Evolutionary conservation across 2,329 filamentous ascomycete genomes (phyloP).

Genomic region (Rachicladosporium sp.): DNA sequence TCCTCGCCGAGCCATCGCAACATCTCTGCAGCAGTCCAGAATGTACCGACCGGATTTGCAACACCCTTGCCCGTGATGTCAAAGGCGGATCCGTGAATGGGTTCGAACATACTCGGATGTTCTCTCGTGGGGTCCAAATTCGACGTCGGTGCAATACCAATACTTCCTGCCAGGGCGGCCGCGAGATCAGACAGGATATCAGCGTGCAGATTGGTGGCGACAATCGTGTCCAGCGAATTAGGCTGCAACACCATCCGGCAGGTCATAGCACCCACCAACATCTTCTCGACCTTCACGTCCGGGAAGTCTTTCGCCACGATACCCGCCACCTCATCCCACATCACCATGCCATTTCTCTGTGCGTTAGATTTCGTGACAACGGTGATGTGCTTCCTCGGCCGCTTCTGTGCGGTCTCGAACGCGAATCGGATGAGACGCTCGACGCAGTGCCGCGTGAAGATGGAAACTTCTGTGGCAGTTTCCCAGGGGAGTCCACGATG

Average conservation of each 20-base stretch:
- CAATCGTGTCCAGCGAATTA: slow-evolving; percentile 48
- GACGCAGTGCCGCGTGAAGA: slow-evolving; percentile 50
- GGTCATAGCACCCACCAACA: slow-evolving; percentile 57
- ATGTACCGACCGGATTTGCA: slow-evolving; percentile 46
- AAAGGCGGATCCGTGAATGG: slow-evolving; percentile 47
- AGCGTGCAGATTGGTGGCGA: slow-evolving; percentile 49
- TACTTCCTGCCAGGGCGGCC: slow-evolving; percentile 55
- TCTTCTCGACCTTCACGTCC: slow-evolving; percentile 50
- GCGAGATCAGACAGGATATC: slow-evolving; percentile 61
- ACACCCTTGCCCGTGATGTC: slow-evolving; percentile 46
- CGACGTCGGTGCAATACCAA: slow-evolving; percentile 58
- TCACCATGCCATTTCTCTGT: slow-evolving; percentile 53
- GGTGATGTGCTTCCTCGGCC: slow-evolving; percentile 46
- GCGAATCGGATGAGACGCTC: slow-evolving; percentile 50
- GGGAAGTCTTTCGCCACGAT: slow-evolving; percentile 45
- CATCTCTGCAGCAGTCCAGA: slow-evolving; percentile 49
- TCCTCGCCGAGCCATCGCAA: slow-evolving; percentile 44
- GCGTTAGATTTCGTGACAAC: slow-evolving; percentile 56
- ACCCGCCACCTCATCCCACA: slow-evolving; percentile 52
- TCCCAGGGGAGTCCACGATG: slow-evolving; percentile 49
- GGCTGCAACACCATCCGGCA: slow-evolving; percentile 51
- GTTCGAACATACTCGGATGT: slow-evolving; percentile 51
- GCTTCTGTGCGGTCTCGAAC: slow-evolving; percentile 46
- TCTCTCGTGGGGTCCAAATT: slow-evolving; percentile 53
- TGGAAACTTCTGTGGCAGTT: slow-evolving; percentile 47